Base-by-base conservation (phyloP, 2,329 filamentous ascomycete species). In the Colletotrichum sp. region DNA sequence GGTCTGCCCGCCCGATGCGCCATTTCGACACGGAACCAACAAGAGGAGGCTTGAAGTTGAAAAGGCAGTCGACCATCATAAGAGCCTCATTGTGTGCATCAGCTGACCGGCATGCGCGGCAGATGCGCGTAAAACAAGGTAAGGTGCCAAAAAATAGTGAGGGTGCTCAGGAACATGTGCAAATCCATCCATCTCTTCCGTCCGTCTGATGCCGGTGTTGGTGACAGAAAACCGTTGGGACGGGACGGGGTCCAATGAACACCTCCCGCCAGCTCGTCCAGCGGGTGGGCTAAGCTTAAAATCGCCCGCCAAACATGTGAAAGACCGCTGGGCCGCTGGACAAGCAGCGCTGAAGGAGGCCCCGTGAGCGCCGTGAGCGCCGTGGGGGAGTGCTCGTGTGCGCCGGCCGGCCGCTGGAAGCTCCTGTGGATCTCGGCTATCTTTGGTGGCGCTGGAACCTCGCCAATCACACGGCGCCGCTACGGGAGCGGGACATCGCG, bases 371-470 rank as follows among this genome's bases (percentile, higher is more conserved):
- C 71, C 74, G 64, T 69, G 74, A 57, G 48, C 74, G 70, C 70
- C 74, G 74, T 66, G 52, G 34, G 22, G n/a, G 44, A 22, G 44
- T 22, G 44, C 44, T 52, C n/a, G 44, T 52, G 62, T 57, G 64
- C 70, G 59, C 64, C 70, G 74, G 62, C 71, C 74, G 70, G 65
- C 71, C 64, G 70, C 74, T 76, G 74, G 64, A 52, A 65, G 74
- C 70, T 74, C 44, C 22, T 34, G 74, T 76, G 74, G 74, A 48
- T 76, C 70, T 76, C 74, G 74, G 74, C 64, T 76, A 76, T 74
- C 74, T 36, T 28, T 64, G 52, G 57, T 76, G 74, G 74, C 74
- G 64, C 65, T 76, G 70, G 70, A 76, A 76, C 74, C 70, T 69
- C 70, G 70, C 74, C 74, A 76, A 76, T 76, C 74, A 76, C 32